Percentiles rank a stretch among this genome's conserved stretches.
phyloP scores from a whole-genome alignment of 2,329 filamentous ascomycete species.

The Acrocalymma vagum region DNA sequence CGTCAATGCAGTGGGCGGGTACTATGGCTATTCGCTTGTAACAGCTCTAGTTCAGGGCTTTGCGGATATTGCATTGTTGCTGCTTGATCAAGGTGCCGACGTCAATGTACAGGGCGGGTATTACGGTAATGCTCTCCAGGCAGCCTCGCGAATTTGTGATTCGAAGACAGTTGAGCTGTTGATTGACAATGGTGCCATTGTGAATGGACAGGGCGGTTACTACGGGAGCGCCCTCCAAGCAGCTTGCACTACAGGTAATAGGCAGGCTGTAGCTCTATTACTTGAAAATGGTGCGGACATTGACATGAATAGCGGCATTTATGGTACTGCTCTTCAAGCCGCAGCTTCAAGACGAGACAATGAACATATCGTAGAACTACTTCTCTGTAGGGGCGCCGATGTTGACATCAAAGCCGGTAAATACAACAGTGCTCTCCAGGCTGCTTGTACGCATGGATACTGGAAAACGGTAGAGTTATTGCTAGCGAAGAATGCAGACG shows the following conservation, averaged over 20 bases:
- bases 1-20: too few relatives aligned
- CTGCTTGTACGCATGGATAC: too few relatives aligned
- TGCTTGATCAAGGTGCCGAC: constrained; percentile 2
- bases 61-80: too few relatives aligned
- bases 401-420: too few relatives aligned
- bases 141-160: too few relatives aligned
- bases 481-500: too few relatives aligned
- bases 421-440: too few relatives aligned
- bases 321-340: constrained; percentile 5
- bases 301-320: too few relatives aligned
- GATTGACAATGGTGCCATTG: constrained; percentile 1
- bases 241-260: constrained; percentile 1
- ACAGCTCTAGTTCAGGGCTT: too few relatives aligned
- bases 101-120: constrained; percentile 3
- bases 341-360: constrained; percentile 3
- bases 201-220: constrained; percentile 1
- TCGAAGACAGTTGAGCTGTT: constrained; percentile 8
- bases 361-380: constrained; percentile 3
- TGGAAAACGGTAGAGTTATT: too few relatives aligned
- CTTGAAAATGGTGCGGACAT: constrained; percentile 1
- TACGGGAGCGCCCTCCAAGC: constrained; percentile 6
- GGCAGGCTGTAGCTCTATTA: constrained; percentile 4
- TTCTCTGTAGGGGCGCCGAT: constrained; percentile 1
- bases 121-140: constrained; percentile 4
- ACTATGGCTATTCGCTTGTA: too few relatives aligned